Base-by-base conservation (phyloP, 1,139 yeast genomes). In the Yamadazyma jaroonii region DNA sequence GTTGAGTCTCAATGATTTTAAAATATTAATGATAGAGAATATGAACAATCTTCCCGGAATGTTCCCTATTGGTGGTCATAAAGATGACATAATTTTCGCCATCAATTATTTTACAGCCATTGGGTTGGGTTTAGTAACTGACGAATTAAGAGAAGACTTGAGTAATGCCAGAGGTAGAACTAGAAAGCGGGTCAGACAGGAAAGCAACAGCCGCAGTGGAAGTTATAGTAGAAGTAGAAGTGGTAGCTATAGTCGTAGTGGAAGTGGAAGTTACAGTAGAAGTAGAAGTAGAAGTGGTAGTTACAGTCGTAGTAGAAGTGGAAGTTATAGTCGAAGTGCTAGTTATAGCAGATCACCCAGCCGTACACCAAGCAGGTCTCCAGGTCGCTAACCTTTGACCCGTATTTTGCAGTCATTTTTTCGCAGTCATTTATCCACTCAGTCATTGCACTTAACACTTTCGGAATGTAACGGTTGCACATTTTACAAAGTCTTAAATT, bases 41-140 rank as follows among this genome's bases (percentile, higher is more conserved):
- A 74, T 70, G 37, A 67, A 74, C 1, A 67, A 54, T 29, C 51
- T 84, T 22, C 47, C 52, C 12, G 82, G 83, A 5, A 54, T 79
- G 40, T 62, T 81, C 66, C 65, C 84, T 66, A 62, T 55, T 42
- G 55, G 47, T 33, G 63, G 35, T 15, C 71, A 74, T 45, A 66
- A 74, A 0, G 87, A 83, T n/a, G 70, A 81, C 41, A 63, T 82
- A 9, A 65, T 94, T 42, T 92, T 89, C 56, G 77, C 95, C 2
- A 88, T 90, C 55, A 92, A 92, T 54, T 92, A 74, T 56, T 92
- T 90, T 61, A 90, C 97, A 0, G 96, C 97, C 2, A 88, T 92
- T 48, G 95, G 95, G 0, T 59, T 90, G 38, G 97, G 97, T 34
- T 72, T 75, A 2, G 56, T 92, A 41, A 90, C 97, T 0, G 96